Evolutionary conservation across 345 rosid species (phyloP), one percentile per base, ranked within the genome.

Genomic region (Boechera retrofracta): DNA sequence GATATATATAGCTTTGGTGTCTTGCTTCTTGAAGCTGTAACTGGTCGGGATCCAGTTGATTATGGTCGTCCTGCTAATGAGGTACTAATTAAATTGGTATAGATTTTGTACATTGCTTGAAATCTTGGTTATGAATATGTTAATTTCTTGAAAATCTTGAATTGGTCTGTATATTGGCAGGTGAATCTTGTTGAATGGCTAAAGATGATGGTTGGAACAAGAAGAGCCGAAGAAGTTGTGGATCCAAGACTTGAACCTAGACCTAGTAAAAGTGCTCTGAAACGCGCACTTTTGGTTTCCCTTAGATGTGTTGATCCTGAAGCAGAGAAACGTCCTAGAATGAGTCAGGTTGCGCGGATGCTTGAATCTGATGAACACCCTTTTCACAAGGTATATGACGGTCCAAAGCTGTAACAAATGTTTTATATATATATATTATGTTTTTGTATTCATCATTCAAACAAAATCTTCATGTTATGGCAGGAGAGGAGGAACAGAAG

Each of bases 31-130:
- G 97, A 94, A 92, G 89, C 86, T 64, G 81, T 94, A 59, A 92
- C 95, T n/a, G 98, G 98, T 63, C 83, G 97, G 66, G 97, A 94
- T 75, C 98, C 97, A 1, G 97, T 94, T 61, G 98, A 94, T 84
- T 89, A 94, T 79, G 89, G 86, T 6, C 87, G 97, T 73, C 97
- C 98, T 61, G 89, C 93, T 73, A 85, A 83, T 58, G 97, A 94
- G 97, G 98, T 39, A 10, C 44, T 39, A 39, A 39, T 39, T 39
- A 39, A 10, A 39, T 9, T 38, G 42, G 42, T 38, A 38, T 38
- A 38, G 11, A 38, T 3, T 9, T 39, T 39, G 44, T 39, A 39
- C 12, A 39, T 39, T 39, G 44, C 4, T 39, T 39, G 11, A 10
- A 39, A 39, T 39, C 12, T 39, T 39, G 44, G 36, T 64, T 64